Conservation (phyloP, 495 filamentous ascomycete genomes). For the Talaromyces nanjingensis region DNA sequence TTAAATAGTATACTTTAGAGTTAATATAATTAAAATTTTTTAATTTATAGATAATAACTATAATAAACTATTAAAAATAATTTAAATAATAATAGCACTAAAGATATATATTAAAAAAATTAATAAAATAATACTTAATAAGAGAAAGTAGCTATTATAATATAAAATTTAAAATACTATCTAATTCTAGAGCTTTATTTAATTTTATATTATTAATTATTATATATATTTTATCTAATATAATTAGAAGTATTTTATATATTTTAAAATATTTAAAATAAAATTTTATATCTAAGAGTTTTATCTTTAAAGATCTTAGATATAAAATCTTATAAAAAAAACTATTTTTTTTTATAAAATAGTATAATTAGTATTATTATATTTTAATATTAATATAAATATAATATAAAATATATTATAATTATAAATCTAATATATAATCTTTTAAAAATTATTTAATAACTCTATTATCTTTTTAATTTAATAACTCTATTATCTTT, state of each 20-base stretch:
- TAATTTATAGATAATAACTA: no score
- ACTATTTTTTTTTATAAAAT: neutral
- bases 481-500: neutral
- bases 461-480: no score
- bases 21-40: no score
- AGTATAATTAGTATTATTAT: neutral
- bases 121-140: constrained; percentile 13
- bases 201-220: constrained; percentile 13
- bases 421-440: neutral
- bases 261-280: constrained; percentile 9
- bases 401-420: neutral
- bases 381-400: neutral
- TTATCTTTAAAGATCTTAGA: neutral
- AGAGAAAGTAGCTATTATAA: neutral
- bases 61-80: no score
- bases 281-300: no score
- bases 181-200: neutral
- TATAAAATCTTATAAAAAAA: neutral
- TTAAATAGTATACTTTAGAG: no score
- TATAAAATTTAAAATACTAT: constrained; percentile 1
- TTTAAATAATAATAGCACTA: no score
- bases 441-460: neutral
- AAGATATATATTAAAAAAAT: constrained; percentile 6
- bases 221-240: constrained; percentile 9
- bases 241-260: constrained; percentile 3